Conservation (phyloP, 78 protist genomes). For the Cavenderia fasciculata region DNA sequence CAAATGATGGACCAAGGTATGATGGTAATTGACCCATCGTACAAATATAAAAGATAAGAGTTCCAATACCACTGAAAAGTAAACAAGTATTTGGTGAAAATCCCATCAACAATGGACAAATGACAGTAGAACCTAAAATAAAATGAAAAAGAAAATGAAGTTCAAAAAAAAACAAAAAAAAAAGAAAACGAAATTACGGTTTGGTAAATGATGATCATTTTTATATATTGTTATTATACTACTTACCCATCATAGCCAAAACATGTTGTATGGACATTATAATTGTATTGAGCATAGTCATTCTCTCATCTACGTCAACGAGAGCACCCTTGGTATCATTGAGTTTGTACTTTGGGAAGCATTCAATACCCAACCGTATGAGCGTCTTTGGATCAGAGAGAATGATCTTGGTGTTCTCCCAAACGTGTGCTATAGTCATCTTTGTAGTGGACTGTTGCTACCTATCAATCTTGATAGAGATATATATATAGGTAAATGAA, state of each 20-base stretch:
- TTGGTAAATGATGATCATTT: too few species aligned
- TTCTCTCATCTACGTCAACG: slow-evolving; percentile 7
- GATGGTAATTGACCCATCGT: slow-evolving; percentile 27
- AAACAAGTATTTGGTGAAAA: neutral
- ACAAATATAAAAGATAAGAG: slow-evolving; percentile 24
- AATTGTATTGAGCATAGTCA: neutral
- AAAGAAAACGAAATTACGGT: too few species aligned
- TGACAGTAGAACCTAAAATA: neutral
- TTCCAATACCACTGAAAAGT: slow-evolving; percentile 31
- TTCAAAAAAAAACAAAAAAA: too few species aligned
- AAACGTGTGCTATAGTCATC: too few species aligned
- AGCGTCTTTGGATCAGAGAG: too few species aligned
- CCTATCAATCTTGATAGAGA: too few species aligned
- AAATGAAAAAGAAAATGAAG: too few species aligned
- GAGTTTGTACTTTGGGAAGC: slow-evolving; percentile 45
- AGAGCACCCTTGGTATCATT: neutral
- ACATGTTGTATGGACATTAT: slow-evolving; percentile 32
- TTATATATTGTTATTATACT: too few species aligned
- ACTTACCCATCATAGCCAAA: slow-evolving; percentile 74
- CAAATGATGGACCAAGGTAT: slow-evolving; percentile 34
- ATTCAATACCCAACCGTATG: too few species aligned
- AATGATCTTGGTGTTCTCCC: too few species aligned
- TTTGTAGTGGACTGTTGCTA: too few species aligned
- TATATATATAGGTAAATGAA: too few species aligned
- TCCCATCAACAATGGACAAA: slow-evolving; percentile 41